Evolutionary conservation across 2,329 filamentous ascomycete genomes (phyloP).

Genomic region (Nemania diffusa): DNA sequence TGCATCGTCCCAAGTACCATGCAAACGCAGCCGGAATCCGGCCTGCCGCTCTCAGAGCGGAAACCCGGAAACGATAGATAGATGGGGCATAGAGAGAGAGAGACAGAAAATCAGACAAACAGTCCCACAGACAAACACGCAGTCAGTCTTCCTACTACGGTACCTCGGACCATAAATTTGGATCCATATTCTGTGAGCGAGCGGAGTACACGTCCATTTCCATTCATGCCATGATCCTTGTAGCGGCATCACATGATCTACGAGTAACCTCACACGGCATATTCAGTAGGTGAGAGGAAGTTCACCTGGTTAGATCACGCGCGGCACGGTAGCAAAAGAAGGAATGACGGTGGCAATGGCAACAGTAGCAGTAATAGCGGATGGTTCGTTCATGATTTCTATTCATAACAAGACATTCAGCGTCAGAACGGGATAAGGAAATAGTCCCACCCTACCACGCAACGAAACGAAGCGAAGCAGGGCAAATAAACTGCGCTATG

Average conservation of each 20-base stretch:
- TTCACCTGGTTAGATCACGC: not conserved
- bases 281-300: not conserved
- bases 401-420: slow-evolving; percentile 32
- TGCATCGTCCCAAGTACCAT: no score
- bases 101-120: no score
- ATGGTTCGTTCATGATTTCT: slow-evolving; percentile 31
- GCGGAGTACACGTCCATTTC: not conserved
- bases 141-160: no score
- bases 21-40: no score
- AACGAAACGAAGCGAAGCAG: slow-evolving; percentile 11
- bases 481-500: slow-evolving; percentile 25
- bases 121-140: no score
- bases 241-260: not conserved
- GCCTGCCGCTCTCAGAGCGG: no score
- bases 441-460: slow-evolving; percentile 3
- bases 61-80: no score
- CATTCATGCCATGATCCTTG: not conserved
- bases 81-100: no score
- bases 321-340: not conserved
- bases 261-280: not conserved
- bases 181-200: not conserved
- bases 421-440: slow-evolving; percentile 11
- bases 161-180: not conserved
- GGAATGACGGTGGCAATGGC: not conserved
- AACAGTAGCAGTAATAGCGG: not conserved